Evolutionary conservation across 2,329 filamentous ascomycete species (phyloP).

Genomic region (Sordariomycetes sp.): DNA sequence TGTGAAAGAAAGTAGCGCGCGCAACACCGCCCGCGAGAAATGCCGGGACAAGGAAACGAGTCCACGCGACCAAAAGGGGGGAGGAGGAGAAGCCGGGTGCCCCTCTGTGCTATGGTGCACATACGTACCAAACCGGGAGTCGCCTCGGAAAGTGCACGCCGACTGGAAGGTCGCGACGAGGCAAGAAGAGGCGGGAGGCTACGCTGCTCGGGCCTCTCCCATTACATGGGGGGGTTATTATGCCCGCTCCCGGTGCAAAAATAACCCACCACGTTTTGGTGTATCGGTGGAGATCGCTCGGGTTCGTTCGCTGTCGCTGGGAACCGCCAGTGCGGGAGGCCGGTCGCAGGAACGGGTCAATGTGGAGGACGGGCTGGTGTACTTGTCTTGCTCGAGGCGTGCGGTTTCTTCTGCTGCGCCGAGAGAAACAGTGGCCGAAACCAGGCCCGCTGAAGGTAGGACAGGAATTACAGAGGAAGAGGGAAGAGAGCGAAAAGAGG

Average conservation of each 20-base stretch:
- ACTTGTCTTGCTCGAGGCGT: background rate
- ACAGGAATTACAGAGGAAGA: slow-evolving; percentile 1
- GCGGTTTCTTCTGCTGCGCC: background rate
- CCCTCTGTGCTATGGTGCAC: background rate
- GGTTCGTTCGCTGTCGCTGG: background rate
- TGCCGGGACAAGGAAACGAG: background rate
- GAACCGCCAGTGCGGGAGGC: background rate
- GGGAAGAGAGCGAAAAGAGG: background rate
- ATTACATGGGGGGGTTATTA: slow-evolving; percentile 2
- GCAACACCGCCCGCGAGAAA: background rate
- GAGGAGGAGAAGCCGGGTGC: background rate
- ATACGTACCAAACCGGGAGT: slow-evolving; percentile 1
- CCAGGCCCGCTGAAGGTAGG: background rate
- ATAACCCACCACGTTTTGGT: background rate
- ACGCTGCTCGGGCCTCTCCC: background rate
- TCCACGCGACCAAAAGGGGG: background rate
- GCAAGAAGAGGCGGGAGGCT: slow-evolving; percentile 1
- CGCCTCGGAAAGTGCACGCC: background rate
- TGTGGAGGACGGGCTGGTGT: background rate
- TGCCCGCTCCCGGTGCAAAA: slow-evolving; percentile 4
- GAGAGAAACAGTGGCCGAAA: background rate
- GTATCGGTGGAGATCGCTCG: background rate
- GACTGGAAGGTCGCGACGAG: slow-evolving; percentile 1
- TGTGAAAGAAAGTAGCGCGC: background rate
- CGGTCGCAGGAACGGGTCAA: background rate